phyloP scores from a whole-genome alignment of 108 stramenopile species.

The Epipyxis sp. region DNA sequence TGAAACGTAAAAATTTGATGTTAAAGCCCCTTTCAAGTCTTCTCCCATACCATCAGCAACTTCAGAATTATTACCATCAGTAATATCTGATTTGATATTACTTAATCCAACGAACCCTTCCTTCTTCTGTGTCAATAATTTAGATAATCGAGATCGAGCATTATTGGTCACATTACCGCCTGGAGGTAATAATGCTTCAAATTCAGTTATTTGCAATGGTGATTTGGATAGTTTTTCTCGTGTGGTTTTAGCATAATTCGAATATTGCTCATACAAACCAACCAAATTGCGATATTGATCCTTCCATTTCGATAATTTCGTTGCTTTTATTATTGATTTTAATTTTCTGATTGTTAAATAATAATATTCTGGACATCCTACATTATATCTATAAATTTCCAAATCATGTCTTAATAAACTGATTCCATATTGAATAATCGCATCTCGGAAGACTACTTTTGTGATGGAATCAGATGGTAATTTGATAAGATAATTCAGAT shows the following conservation, averaged over 20 bases:
- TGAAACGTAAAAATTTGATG: too few relatives aligned
- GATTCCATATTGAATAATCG: neutral
- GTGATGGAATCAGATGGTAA: conserved; percentile 21
- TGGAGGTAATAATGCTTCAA: conserved; percentile 13
- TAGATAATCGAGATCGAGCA: too few relatives aligned
- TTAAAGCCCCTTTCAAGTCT: too few relatives aligned
- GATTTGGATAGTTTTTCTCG: neutral
- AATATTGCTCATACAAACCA: neutral
- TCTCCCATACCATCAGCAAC: too few relatives aligned
- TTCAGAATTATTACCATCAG: too few relatives aligned
- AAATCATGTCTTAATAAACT: neutral
- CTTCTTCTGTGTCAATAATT: too few relatives aligned
- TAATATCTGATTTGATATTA: too few relatives aligned
- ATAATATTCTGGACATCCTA: conserved; percentile 10
- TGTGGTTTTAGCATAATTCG: neutral
- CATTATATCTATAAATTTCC: conserved; percentile 10
- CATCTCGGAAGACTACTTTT: neutral
- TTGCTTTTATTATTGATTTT: neutral
- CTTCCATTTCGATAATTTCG: neutral
- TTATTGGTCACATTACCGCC: too few relatives aligned
- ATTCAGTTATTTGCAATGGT: neutral
- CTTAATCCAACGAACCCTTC: too few relatives aligned
- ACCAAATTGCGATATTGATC: neutral
- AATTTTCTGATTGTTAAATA: neutral
- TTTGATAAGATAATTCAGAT: neutral